Percentiles rank a stretch among this genome's conserved stretches.
Conservation (phyloP, 1,284 basidiomycete species). For the Cystobasidiaceae sp. region DNA sequence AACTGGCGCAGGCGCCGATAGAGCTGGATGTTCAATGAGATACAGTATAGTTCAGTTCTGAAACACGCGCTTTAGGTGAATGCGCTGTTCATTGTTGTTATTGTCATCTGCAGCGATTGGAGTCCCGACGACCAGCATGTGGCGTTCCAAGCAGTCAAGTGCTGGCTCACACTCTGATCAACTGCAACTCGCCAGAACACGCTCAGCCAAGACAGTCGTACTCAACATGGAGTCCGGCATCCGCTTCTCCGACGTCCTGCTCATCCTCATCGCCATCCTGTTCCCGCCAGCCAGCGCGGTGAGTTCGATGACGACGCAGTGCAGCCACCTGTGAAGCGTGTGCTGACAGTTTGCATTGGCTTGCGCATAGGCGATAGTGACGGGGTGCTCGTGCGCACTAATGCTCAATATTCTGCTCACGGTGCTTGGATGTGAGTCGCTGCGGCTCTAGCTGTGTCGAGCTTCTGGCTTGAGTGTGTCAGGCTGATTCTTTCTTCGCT, state of each 20-base stretch:
- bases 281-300: constrained; percentile 21
- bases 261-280: constrained; percentile 26
- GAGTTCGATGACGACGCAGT: neutral
- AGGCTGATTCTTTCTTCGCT: neutral
- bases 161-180: too few relatives aligned
- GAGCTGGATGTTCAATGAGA: too few relatives aligned
- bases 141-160: too few relatives aligned
- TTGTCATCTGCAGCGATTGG: too few relatives aligned
- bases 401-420: constrained; percentile 23
- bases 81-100: too few relatives aligned
- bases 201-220: neutral
- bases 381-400: constrained; percentile 17
- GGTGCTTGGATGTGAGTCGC: constrained; percentile 18
- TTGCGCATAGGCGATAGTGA: neutral
- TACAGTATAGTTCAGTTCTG: too few relatives aligned
- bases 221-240: neutral
- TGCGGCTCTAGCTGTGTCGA: neutral
- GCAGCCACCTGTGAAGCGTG: neutral
- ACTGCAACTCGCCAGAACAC: too few relatives aligned
- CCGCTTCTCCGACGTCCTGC: constrained; percentile 23
- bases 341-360: neutral
- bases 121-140: too few relatives aligned
- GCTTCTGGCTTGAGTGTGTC: neutral
- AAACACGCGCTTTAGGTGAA: too few relatives aligned
- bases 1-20: too few relatives aligned